Conservation (phyloP, 2,329 filamentous ascomycete genomes). For the Talaromyces rugulosus region DNA sequence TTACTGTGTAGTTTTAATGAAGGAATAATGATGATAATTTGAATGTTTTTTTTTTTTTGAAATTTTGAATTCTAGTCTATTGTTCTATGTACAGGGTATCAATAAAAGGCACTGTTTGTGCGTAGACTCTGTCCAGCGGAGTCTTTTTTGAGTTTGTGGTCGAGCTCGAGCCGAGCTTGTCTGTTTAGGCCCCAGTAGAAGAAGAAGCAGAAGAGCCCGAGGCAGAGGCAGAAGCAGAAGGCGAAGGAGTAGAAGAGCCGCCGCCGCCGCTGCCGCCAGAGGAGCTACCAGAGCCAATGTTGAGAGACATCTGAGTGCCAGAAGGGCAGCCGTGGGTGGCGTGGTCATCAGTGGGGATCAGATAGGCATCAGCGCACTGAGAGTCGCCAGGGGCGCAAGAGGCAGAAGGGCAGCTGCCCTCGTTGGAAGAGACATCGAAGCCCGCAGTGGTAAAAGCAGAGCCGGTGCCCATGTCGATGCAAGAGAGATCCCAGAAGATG, state of each 20-base stretch:
- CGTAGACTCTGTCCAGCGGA: neutral
- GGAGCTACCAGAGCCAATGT: constrained; percentile 23
- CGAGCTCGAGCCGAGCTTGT: neutral
- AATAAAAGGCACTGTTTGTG: neutral
- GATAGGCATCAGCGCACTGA: constrained; percentile 36
- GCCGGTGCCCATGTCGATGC: constrained; percentile 29
- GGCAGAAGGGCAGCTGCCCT: constrained; percentile 29
- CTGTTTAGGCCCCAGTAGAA: neutral
- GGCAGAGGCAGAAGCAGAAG: neutral
- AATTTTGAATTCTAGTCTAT: neutral
- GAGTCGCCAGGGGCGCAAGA: constrained; percentile 33
- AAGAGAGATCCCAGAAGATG: constrained; percentile 38
- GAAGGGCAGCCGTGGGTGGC: constrained; percentile 40
- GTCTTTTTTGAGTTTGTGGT: neutral
- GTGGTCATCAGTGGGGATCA: constrained; percentile 37
- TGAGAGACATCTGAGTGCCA: constrained; percentile 30
- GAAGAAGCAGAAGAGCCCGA: neutral
- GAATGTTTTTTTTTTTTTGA: neutral
- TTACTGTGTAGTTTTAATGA: neutral
- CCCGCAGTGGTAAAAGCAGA: constrained; percentile 32
- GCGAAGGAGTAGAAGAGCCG: neutral
- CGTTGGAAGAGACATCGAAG: constrained; percentile 30
- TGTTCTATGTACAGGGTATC: neutral
- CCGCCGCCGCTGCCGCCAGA: neutral
- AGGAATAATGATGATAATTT: neutral